A percentile compares a stretch with the other conserved stretches of the same genome.
Conservation (phyloP, 139 green algal species). For the Chlamydomonas schloesseri region DNA sequence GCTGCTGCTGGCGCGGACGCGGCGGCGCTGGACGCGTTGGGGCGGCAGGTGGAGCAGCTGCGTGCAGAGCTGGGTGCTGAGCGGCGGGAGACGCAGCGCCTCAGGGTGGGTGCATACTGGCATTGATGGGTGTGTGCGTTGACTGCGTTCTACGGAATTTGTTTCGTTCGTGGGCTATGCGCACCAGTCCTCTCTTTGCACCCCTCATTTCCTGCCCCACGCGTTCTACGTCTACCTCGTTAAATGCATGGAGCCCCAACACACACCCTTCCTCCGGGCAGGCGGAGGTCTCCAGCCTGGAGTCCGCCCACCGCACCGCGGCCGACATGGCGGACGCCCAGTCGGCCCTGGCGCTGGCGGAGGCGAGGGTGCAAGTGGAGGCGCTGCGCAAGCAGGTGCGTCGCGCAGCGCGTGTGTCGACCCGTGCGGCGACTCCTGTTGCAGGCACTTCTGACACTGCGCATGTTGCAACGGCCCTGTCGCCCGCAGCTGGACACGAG, state of each 20-base stretch:
- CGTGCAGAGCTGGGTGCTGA: slow-evolving; percentile 27
- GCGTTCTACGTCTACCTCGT: too few species aligned
- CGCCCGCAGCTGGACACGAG: slow-evolving; percentile 22
- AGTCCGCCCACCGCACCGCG: slow-evolving; percentile 7
- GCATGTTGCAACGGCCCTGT: too few species aligned
- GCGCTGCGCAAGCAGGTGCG: neutral
- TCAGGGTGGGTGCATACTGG: neutral
- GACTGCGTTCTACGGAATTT: neutral
- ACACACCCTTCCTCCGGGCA: neutral
- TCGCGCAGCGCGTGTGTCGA: too few species aligned
- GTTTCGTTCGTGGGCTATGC: too few species aligned
- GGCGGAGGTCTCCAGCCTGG: slow-evolving; percentile 26
- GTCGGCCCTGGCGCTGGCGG: neutral
- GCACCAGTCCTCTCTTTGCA: too few species aligned
- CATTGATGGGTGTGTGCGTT: neutral
- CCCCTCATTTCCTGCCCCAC: too few species aligned
- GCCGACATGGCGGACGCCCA: slow-evolving; percentile 3
- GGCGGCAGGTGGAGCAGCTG: slow-evolving; percentile 40
- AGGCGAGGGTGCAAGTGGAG: slow-evolving; percentile 16
- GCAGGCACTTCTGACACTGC: too few species aligned
- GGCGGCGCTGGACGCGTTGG: slow-evolving; percentile 7
- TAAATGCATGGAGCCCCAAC: too few species aligned
- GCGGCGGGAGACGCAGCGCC: slow-evolving; percentile 15
- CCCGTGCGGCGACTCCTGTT: too few species aligned
- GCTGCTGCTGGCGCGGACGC: neutral